Evolutionary conservation across 2,329 filamentous ascomycete species (phyloP), one percentile per base, ranked within the genome.

Genomic region (Aspergillus ochraceus): DNA sequence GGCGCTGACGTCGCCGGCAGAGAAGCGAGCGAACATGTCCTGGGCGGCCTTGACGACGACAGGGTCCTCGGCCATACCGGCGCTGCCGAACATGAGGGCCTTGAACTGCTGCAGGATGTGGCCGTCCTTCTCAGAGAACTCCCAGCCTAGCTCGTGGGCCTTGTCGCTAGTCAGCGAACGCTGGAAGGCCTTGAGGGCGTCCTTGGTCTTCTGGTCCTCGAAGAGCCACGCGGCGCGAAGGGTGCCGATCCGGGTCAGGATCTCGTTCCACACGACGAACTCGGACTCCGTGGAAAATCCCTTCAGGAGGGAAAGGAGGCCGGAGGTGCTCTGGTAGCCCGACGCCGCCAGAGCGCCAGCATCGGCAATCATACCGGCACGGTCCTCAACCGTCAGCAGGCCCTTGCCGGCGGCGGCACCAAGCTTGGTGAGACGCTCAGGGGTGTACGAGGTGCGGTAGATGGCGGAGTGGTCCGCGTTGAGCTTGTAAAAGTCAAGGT

Each of bases 101-200:
- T 98, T 98, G 84, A 97, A 96, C 74, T 97, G 93, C 76, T 97
- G 92, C 74, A 93, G 84, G 66, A 97, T 88, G 73, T 97, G 93
- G 53, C 90, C 91, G 69, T 98, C 94, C 3, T 84, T 84, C 26
- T 93, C 90, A 29, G 86, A 89, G 77, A 98, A 97, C 14, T 86
- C 80, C 94, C 94, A 98, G 60, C 94, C 94, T 49, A 96, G 79
- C 72, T 92, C 86, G 74, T 97, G 93, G 0, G 93, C 89, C 76
- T 92, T 94, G 67, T 85, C 81, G 70, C 88, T 88, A 60, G 91
- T 85, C 22, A 98, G 84, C 11, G 91, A 86, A 64, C 88, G 85
- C 74, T 96, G 89, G 83, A 97, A 97, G 14, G 86, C 83, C 79
- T 93, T 91, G 49, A 98, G 83, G 5, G 90, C 91, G 63, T 93